Conservation (phyloP, 768 basidiomycete genomes). For the Suillus spraguei region DNA sequence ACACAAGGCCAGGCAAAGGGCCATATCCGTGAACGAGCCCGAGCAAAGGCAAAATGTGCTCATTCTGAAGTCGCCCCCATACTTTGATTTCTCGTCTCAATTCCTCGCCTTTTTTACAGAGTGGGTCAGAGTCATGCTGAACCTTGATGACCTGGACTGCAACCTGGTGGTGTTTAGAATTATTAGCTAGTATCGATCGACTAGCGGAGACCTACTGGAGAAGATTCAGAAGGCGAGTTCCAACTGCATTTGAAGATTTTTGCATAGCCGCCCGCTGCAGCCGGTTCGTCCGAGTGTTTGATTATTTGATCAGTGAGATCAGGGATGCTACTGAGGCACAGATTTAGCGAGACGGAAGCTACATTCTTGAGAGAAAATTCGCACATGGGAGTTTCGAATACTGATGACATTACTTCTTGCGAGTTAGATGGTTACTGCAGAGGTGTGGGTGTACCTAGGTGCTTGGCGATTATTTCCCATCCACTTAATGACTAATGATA, state of each 20-base stretch:
- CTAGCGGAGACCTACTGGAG: not conserved
- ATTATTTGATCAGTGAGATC: conserved; percentile 6
- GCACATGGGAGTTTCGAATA: not conserved
- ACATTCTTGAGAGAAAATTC: not conserved
- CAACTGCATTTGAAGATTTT: conserved; percentile 43
- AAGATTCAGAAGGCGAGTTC: conserved; percentile 17
- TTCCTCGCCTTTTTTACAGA: conserved; percentile 4
- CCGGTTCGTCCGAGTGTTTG: conserved; percentile 29
- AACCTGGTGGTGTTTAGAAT: not conserved
- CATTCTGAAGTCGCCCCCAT: conserved; percentile 41
- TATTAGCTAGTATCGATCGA: no score
- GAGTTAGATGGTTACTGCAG: not conserved
- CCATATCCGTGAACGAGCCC: conserved; percentile 41
- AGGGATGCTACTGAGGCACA: not conserved
- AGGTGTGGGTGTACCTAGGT: not conserved
- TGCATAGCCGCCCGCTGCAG: conserved; percentile 45
- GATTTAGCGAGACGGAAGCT: not conserved
- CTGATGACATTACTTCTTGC: not conserved
- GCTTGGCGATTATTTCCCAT: not conserved
- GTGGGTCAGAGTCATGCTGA: not conserved
- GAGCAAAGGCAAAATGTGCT: conserved; percentile 38
- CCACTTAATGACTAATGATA: not conserved
- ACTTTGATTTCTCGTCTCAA: conserved; percentile 40
- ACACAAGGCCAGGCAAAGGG: conserved; percentile 38
- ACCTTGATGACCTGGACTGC: conserved; percentile 7